These are phyloP conservation scores for Starmerella floris DNA, from an alignment of 805 yeast species.

Conservation along the genomic window DNA sequence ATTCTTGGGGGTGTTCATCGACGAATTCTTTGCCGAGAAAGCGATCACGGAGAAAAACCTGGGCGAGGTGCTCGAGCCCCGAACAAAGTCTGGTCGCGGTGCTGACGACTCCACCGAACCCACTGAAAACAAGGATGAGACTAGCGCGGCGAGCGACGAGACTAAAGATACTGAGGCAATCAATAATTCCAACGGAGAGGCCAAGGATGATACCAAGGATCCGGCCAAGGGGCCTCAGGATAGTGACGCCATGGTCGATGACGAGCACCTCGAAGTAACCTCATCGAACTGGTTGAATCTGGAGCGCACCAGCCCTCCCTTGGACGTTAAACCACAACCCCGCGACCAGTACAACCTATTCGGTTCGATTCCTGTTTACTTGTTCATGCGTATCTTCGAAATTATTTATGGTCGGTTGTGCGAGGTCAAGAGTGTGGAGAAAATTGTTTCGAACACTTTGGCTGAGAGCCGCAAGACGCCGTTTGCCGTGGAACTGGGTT, in stretches of 20 bases:
- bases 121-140: background rate
- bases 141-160: background rate
- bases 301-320: constrained; percentile 19
- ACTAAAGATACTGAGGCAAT: constrained; percentile 1
- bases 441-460: constrained; percentile 60
- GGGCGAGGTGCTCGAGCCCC: background rate
- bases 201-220: constrained; percentile 9
- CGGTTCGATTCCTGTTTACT: constrained; percentile 77
- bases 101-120: constrained; percentile 5
- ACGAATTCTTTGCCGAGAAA: constrained; percentile 47
- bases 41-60: constrained; percentile 3
- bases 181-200: constrained; percentile 7
- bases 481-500: constrained; percentile 77
- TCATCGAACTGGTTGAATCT: constrained; percentile 20
- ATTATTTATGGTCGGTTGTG: constrained; percentile 66
- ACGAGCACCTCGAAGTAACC: constrained; percentile 6
- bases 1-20: constrained; percentile 56
- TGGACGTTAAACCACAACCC: constrained; percentile 22
- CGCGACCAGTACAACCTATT: constrained; percentile 57
- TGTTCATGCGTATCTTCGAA: constrained; percentile 74
- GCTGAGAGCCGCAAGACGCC: constrained; percentile 33
- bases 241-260: constrained; percentile 12
- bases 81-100: background rate
- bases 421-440: constrained; percentile 63
- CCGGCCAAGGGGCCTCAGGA: background rate